Evolutionary conservation across 805 yeast species (phyloP).

Genomic region (Clavispora fructus): DNA sequence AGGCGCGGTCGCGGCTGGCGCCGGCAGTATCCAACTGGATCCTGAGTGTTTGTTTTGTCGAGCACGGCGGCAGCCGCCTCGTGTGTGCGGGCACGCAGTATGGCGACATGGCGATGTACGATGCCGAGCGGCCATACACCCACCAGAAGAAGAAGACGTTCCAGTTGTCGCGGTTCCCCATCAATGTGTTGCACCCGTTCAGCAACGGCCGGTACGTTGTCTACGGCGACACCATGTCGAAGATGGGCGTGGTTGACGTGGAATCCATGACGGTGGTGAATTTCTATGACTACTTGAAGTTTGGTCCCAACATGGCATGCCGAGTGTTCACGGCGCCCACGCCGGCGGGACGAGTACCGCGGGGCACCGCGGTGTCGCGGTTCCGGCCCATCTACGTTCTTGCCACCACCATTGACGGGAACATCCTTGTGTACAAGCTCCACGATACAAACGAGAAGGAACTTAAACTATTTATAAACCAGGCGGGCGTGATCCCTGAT

Average conservation of each 20-base stretch:
- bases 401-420: conserved; percentile 18
- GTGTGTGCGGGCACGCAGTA: conserved; percentile 24
- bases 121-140: conserved; percentile 7
- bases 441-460: conserved; percentile 15
- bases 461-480: conserved; percentile 11
- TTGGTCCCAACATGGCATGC: conserved; percentile 18
- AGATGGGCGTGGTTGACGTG: conserved; percentile 22
- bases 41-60: conserved; percentile 1
- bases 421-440: conserved; percentile 19
- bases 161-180: conserved; percentile 23
- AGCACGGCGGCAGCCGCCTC: neutral
- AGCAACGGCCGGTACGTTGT: conserved; percentile 14
- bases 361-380: conserved; percentile 2
- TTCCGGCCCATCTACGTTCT: conserved; percentile 22
- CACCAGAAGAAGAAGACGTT: conserved; percentile 11
- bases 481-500: conserved; percentile 13
- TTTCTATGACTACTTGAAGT: conserved; percentile 17
- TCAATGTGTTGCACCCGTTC: conserved; percentile 15
- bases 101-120: conserved; percentile 22
- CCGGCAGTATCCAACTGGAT: neutral
- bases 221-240: conserved; percentile 27
- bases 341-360: conserved; percentile 1
- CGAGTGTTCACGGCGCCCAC: conserved; percentile 12
- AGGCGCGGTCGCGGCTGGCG: neutral
- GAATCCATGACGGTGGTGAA: conserved; percentile 10